These are phyloP conservation scores for Phlebopus sp. DNA, from an alignment of 1,284 basidiomycete species.

Conservation along the genomic window DNA sequence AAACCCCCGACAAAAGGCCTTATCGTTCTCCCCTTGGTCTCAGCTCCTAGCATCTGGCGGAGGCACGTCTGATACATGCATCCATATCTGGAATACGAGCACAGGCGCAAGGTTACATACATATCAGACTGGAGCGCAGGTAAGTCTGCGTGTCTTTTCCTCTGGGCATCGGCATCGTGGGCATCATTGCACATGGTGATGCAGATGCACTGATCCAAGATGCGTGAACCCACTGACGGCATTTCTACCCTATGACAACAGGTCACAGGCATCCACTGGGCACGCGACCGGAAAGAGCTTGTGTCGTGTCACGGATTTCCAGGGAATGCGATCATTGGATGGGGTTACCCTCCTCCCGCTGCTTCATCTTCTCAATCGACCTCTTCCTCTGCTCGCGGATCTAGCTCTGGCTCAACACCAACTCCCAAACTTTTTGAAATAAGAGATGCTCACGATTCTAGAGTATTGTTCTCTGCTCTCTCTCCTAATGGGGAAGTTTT, in stretches of 20 bases:
- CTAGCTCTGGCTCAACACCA: conserved; percentile 7
- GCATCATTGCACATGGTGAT: too few species aligned
- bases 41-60: conserved; percentile 92
- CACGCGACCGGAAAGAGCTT: conserved; percentile 87
- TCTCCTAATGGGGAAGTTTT: conserved; percentile 88
- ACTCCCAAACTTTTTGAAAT: conserved; percentile 70
- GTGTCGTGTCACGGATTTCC: conserved; percentile 94
- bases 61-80: conserved; percentile 91
- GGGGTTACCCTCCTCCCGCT: conserved; percentile 67
- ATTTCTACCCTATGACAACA: too few species aligned
- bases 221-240: too few species aligned
- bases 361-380: conserved; percentile 44
- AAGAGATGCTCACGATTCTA: conserved; percentile 85
- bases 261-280: conserved; percentile 90
- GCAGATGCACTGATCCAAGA: too few species aligned
- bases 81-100: conserved; percentile 91
- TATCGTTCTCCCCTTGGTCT: conserved; percentile 97
- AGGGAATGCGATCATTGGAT: conserved; percentile 66
- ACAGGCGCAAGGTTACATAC: conserved; percentile 87
- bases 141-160: too few species aligned
- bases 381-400: conserved; percentile 8
- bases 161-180: too few species aligned
- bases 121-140: conserved; percentile 79
- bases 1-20: conserved; percentile 50
- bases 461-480: conserved; percentile 84